phyloP scores from a whole-genome alignment of 371 early-diverging fungal genomes.

The Saksenaea oblongispora region DNA sequence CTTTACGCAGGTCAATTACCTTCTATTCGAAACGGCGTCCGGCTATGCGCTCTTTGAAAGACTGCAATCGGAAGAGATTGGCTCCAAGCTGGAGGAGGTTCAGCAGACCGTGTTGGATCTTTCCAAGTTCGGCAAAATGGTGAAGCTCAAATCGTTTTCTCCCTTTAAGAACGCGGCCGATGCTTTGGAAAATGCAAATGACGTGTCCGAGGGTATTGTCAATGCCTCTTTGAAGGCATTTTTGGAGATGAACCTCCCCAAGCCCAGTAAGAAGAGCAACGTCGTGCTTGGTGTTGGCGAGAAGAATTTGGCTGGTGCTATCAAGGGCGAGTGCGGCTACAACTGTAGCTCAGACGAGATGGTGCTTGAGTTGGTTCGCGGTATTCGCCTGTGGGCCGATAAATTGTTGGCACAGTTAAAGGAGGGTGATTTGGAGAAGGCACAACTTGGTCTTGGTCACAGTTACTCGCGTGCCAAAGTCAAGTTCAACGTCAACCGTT shows the following conservation, averaged over 20 bases:
- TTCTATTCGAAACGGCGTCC: conserved; percentile 93
- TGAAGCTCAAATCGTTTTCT: conserved; percentile 91
- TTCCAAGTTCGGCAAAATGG: conserved; percentile 86
- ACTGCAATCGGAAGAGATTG: conserved; percentile 93
- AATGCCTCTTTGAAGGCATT: conserved; percentile 87
- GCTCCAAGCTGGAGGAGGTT: conserved; percentile 88
- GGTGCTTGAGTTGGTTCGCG: conserved; percentile 90
- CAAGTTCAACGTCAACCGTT: conserved; percentile 96
- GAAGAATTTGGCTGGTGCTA: conserved; percentile 87
- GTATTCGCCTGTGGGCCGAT: conserved; percentile 88
- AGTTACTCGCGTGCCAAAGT: conserved; percentile 97
- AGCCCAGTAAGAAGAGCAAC: conserved; percentile 71
- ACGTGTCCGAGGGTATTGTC: conserved; percentile 94
- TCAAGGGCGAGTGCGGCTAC: conserved; percentile 78
- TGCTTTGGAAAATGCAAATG: conserved; percentile 96
- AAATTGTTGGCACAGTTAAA: conserved; percentile 88
- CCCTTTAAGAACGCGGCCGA: conserved; percentile 97
- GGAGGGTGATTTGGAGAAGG: conserved; percentile 89
- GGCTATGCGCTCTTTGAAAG: conserved; percentile 98
- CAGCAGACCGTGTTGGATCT: conserved; percentile 84
- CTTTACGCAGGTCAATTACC: conserved; percentile 53
- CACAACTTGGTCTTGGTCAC: conserved; percentile 97
- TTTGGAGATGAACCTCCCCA: conserved; percentile 91
- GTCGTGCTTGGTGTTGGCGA: conserved; percentile 92
- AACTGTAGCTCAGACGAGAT: conserved; percentile 82